Evolutionary conservation across 495 filamentous ascomycete genomes (phyloP), one percentile per base, ranked within the genome.

Genomic region (Penicillium bialowiezense): DNA sequence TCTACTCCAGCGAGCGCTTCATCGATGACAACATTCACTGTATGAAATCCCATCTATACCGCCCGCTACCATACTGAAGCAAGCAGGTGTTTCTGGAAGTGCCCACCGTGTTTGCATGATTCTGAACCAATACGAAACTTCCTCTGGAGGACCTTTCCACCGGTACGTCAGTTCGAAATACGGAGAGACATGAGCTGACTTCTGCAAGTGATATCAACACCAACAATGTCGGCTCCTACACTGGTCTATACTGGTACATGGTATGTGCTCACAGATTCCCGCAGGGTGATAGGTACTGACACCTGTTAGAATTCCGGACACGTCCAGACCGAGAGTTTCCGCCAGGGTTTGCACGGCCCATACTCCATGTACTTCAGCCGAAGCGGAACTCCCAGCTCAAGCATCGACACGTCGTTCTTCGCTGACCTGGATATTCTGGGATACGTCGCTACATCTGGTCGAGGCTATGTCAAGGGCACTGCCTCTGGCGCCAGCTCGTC

Each of bases 231-330:
- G 78, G 75, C 19, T 64, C 56, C 5, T 77, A 74, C 38, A 83
- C 77, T 8, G 77, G 79, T 33, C 72, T 85, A 0, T 85, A 84
- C 67, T 85, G 80, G 71, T 87, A 86, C 62, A 87, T 86, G 83
- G 64, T 67, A 64, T 15, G 58, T 53, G 3, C 34, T 2, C n/a
- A 10, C 3, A 15, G 3, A 44, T 33, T 9, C 1, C 1, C 2
- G n/a, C 18, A 14, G 7, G 2, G 23, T n/a, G 8, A 37, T 9
- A 0, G n/a, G 3, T 24, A 13, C 45, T 48, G 14, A 48, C n/a
- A 15, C 26, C 13, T 2, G 15, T 17, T 19, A 23, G 24, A 85
- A 84, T 67, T 79, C 76, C 17, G 74, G 73, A 10, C 81, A 84
- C 44, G 79, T 80, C 8, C 78, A 84, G 60, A 86, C 82, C 3